Evolutionary conservation across 768 basidiomycete species (phyloP).

Genomic region (Hemileccinum impolitum): DNA sequence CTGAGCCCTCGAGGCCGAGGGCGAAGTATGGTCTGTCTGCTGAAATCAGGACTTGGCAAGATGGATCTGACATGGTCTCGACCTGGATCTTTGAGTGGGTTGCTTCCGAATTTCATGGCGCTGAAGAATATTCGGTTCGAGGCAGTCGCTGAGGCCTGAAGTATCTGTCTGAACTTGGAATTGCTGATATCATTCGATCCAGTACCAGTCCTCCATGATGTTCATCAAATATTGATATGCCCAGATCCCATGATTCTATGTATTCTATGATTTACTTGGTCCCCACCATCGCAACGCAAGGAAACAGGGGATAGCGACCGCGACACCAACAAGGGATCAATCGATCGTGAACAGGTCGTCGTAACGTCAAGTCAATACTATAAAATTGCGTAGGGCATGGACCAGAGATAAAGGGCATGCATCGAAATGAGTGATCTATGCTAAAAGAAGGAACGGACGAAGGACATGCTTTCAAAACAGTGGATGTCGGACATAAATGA

Average conservation of each 20-base stretch:
- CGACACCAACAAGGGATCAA: not conserved
- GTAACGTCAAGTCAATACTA: conserved; percentile 7
- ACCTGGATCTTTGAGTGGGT: conserved; percentile 35
- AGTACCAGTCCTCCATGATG: too few species aligned
- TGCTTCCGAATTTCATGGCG: conserved; percentile 12
- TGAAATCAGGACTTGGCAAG: conserved; percentile 9
- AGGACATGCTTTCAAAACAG: conserved; percentile 6
- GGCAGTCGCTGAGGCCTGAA: not conserved
- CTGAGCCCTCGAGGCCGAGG: conserved; percentile 96
- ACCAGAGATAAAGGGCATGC: conserved; percentile 5
- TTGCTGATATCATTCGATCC: too few species aligned
- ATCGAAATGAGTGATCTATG: conserved; percentile 22
- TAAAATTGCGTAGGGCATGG: conserved; percentile 5
- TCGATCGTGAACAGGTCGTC: not conserved
- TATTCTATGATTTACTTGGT: not conserved
- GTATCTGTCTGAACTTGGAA: too few species aligned
- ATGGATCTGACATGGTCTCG: conserved; percentile 16
- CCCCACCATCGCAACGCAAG: not conserved
- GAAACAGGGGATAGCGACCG: not conserved
- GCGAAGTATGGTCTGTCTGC: conserved; percentile 72
- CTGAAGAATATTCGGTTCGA: too few species aligned
- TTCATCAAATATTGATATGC: too few species aligned
- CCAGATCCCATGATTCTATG: not conserved
- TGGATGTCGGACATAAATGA: not conserved
- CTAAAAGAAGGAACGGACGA: conserved; percentile 13